phyloP scores from a whole-genome alignment of 352 stramenopile genomes.

The Pythium vanterpoolii region DNA sequence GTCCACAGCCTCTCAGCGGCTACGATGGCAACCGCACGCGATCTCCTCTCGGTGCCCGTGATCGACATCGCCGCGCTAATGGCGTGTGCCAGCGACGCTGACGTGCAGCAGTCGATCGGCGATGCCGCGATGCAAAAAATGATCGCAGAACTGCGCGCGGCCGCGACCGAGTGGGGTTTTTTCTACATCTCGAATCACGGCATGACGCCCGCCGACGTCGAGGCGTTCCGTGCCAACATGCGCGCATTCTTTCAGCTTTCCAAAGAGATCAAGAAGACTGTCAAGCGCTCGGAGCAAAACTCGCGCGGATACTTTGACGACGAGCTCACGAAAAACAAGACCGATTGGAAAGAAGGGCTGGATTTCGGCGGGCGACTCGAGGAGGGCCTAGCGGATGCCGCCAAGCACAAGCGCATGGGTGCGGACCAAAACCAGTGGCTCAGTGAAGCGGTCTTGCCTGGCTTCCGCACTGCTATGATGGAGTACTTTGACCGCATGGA shows the following conservation, averaged over 20 bases:
- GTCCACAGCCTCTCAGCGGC: not conserved
- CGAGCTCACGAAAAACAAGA: conserved; percentile 93
- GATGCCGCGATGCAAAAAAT: conserved; percentile 22
- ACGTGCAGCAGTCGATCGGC: conserved; percentile 25
- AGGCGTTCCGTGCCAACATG: conserved; percentile 62
- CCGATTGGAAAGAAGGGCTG: conserved; percentile 91
- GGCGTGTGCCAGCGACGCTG: conserved; percentile 27
- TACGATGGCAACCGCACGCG: conserved; percentile 7
- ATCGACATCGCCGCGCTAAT: conserved; percentile 54
- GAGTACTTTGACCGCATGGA: conserved; percentile 50
- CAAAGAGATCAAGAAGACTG: conserved; percentile 39
- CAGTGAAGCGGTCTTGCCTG: conserved; percentile 33
- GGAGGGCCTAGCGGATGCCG: conserved; percentile 36
- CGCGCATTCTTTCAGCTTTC: conserved; percentile 83
- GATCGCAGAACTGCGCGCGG: conserved; percentile 44
- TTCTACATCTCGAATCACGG: conserved; percentile 91
- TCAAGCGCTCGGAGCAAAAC: conserved; percentile 81
- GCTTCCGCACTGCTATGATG: conserved; percentile 51
- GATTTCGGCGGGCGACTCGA: conserved; percentile 58
- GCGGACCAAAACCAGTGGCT: conserved; percentile 88
- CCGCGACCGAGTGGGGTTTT: conserved; percentile 87
- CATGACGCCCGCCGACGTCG: conserved; percentile 55
- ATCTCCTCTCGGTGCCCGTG: conserved; percentile 35
- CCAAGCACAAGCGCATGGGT: conserved; percentile 55
- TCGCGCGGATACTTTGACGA: conserved; percentile 91